phyloP scores from a whole-genome alignment of 2,329 filamentous ascomycete genomes.

The Diaporthe helianthi region DNA sequence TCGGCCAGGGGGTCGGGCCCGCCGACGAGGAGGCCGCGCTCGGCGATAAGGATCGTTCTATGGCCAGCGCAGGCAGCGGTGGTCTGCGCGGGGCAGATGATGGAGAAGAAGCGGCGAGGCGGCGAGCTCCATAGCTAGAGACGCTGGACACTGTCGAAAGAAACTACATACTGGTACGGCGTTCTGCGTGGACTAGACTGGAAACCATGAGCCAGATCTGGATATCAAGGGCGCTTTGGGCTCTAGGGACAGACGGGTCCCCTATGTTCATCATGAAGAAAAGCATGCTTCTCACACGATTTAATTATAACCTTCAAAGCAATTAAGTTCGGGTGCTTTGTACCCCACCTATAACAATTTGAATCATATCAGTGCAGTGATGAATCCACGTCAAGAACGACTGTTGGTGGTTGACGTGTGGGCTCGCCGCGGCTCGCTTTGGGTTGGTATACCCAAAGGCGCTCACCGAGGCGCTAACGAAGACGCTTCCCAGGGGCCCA shows the following conservation, averaged over 20 bases:
- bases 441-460: neutral
- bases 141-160: neutral
- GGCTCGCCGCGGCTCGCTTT: too few species aligned
- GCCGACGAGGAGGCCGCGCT: slow-evolving; percentile 44
- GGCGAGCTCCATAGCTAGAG: slow-evolving; percentile 1
- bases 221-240: neutral
- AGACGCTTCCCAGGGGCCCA: neutral
- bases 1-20: slow-evolving; percentile 21
- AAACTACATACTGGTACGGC: neutral
- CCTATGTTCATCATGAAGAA: neutral
- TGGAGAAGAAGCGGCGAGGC: slow-evolving; percentile 24
- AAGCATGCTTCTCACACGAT: neutral
- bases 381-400: neutral
- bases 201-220: neutral
- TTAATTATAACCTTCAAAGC: neutral
- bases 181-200: neutral
- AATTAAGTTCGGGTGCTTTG: neutral
- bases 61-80: slow-evolving; percentile 22
- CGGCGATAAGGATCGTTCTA: slow-evolving; percentile 19
- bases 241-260: neutral
- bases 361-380: neutral
- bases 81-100: neutral
- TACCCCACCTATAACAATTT: neutral
- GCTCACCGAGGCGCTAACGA: neutral
- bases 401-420: neutral